Percentiles rank a stretch among this genome's conserved stretches.
These are phyloP conservation scores for Hypoxylon perforatum DNA, from an alignment of 495 filamentous ascomycete genomes.

Conservation along the genomic window DNA sequence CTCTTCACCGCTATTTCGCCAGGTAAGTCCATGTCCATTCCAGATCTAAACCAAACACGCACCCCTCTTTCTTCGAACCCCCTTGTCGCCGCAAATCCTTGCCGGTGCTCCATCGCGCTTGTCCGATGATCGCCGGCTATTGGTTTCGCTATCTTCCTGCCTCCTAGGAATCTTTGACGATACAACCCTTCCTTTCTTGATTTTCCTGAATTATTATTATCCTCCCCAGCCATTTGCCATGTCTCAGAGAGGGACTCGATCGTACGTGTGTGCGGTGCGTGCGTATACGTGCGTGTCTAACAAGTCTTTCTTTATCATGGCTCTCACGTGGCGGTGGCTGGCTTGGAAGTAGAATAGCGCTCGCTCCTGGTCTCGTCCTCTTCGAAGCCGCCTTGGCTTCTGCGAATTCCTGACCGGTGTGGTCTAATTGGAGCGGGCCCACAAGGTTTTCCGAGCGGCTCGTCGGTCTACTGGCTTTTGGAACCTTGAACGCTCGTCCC, in stretches of 20 bases:
- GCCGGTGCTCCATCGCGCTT: constrained; percentile 43
- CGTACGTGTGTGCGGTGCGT: not conserved
- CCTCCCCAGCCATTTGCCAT: constrained; percentile 10
- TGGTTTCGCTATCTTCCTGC: constrained; percentile 42
- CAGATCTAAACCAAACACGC: constrained; percentile 44
- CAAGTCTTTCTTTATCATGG: constrained; percentile 18
- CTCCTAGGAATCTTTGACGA: constrained; percentile 39
- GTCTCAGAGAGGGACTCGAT: constrained; percentile 1
- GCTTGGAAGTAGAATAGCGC: constrained; percentile 35
- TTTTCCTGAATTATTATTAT: constrained; percentile 18
- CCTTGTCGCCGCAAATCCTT: constrained; percentile 39
- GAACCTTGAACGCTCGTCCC: constrained; percentile 21
- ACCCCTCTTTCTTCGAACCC: constrained; percentile 19
- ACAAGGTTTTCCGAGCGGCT: constrained; percentile 32
- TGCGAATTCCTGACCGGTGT: constrained; percentile 29
- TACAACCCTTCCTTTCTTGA: constrained; percentile 19
- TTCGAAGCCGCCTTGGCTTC: constrained; percentile 26
- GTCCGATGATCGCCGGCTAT: constrained; percentile 50
- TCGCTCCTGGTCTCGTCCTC: constrained; percentile 27
- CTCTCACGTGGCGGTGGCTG: constrained; percentile 42
- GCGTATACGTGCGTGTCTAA: not conserved
- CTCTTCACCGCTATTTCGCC: constrained; percentile 49
- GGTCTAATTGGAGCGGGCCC: constrained; percentile 25
- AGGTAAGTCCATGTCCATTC: constrained; percentile 39
- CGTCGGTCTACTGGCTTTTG: constrained; percentile 40